Percentiles rank a stretch among this genome's conserved stretches.
These are phyloP conservation scores for Crithidia acanthocephali DNA, from an alignment of 208 protist species.

Conservation along the genomic window DNA sequence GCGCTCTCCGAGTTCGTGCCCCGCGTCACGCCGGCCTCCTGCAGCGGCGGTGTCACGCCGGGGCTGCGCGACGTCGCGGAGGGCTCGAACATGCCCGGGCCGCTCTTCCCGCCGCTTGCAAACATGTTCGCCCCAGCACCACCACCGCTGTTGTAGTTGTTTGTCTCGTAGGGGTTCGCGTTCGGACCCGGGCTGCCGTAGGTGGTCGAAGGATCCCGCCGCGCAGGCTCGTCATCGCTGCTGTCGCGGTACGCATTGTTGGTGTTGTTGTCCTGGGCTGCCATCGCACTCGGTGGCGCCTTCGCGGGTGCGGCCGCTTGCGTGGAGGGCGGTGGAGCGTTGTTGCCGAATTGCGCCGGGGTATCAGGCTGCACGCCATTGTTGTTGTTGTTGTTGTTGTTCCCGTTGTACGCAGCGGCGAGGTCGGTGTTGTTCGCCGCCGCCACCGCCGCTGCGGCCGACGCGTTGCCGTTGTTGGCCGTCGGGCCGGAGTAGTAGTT, in stretches of 20 bases:
- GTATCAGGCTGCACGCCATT: constrained; percentile 4
- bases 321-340: background rate
- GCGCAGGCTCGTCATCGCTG: constrained; percentile 17
- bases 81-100: constrained; percentile 23
- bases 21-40: constrained; percentile 29
- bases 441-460: background rate
- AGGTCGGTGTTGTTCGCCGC: background rate
- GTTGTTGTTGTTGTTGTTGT: constrained; percentile 7
- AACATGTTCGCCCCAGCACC: constrained; percentile 12
- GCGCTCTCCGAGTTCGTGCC: constrained; percentile 27
- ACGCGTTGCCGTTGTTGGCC: constrained; percentile 3
- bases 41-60: constrained; percentile 31
- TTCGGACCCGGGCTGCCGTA: background rate
- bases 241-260: constrained; percentile 10
- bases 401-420: background rate
- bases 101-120: constrained; percentile 1
- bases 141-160: background rate
- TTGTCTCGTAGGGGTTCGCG: constrained; percentile 13
- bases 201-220: background rate
- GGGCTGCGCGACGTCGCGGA: background rate
- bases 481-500: constrained; percentile 26
- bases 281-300: constrained; percentile 7
- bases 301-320: background rate
- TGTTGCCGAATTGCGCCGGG: constrained; percentile 4
- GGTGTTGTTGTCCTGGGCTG: constrained; percentile 11